phyloP scores from a whole-genome alignment of 2,329 filamentous ascomycete genomes.

The Fusarium buxicola region DNA sequence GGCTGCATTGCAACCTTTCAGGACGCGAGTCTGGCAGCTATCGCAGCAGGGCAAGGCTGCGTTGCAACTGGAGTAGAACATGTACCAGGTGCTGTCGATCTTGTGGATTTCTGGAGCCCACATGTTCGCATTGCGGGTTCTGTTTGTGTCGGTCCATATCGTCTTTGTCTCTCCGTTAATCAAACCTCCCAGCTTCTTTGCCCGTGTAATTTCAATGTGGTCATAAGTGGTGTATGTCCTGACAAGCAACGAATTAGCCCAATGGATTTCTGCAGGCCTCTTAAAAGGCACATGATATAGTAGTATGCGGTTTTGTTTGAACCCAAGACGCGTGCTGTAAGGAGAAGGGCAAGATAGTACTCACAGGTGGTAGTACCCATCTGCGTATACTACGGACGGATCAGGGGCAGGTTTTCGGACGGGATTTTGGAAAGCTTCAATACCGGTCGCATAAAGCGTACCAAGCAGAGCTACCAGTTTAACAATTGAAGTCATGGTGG shows the following conservation, averaged over 20 bases:
- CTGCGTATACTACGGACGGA: constrained; percentile 11
- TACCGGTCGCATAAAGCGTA: background rate
- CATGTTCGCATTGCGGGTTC: constrained; percentile 23
- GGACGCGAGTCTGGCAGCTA: constrained; percentile 21
- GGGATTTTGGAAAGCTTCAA: constrained; percentile 11
- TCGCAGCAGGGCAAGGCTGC: constrained; percentile 14
- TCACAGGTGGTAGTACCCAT: constrained; percentile 17
- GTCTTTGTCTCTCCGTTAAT: constrained; percentile 18
- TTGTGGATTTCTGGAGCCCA: constrained; percentile 25
- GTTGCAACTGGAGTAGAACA: constrained; percentile 29
- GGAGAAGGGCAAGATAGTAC: background rate
- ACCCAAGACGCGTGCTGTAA: background rate
- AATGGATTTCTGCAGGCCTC: too few relatives aligned
- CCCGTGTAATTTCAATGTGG: constrained; percentile 7
- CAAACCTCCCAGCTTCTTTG: constrained; percentile 4
- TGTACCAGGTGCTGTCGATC: constrained; percentile 24
- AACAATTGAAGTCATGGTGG: background rate
- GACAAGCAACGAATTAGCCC: too few relatives aligned
- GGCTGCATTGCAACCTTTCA: constrained; percentile 7
- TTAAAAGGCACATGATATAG: too few relatives aligned
- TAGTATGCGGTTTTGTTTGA: background rate
- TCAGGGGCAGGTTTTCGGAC: constrained; percentile 15
- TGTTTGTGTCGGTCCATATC: constrained; percentile 29
- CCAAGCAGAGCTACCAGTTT: background rate
- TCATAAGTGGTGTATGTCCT: constrained; percentile 18